Evolutionary conservation across 2,329 filamentous ascomycete genomes (phyloP), one percentile per base, ranked within the genome.

Genomic region (Celoporthe dispersa): DNA sequence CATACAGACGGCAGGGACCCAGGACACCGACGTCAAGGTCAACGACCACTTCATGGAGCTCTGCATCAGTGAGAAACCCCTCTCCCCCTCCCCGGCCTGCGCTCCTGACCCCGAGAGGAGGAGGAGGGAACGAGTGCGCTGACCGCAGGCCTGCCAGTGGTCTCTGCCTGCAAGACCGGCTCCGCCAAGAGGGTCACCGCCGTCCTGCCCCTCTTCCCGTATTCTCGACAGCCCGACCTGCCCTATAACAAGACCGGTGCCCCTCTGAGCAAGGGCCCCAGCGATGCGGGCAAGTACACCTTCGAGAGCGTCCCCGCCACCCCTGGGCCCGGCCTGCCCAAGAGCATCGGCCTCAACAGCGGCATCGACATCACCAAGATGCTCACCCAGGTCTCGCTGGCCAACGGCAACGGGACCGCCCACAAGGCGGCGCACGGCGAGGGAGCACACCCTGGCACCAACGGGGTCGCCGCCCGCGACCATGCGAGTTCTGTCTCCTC

Each of bases 11-110:
- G 94, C 94, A 75, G 93, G 93, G 75, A 72, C 71, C n/a, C 71
- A 72, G 19, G 66, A 72, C 33, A 44, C 66, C 31, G 33, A 62
- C 22, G 94, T 94, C 73, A 92, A 92, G 77, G 93, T 98, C 82
- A 99, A 99, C 80, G 96, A 99, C 82, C 91, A 97, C 82, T 89
- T 99, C 74, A 92, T 99, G 84, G 96, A 99, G 79, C 90, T 98
- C 64, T 92, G 97, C 80, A 98, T 98, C 83, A 97, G 96, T 89
- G 97, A 97, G 83, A 90, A 5, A 7, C 37, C 37, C 75, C 7
- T 76, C 77, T 76, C 77, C 41, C 9, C 37, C 37, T 12, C 7
- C 37, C 37, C 37, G 6, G 4, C 6, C 37, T 39, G 6, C 31
- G 11, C 6, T 25, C 53, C 12, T 57, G 9, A 35, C 31, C 22